Percentiles rank a stretch among this genome's conserved stretches.
Evolutionary conservation across 2,329 filamentous ascomycete genomes (phyloP).

Genomic region (Thelonectria olida): DNA sequence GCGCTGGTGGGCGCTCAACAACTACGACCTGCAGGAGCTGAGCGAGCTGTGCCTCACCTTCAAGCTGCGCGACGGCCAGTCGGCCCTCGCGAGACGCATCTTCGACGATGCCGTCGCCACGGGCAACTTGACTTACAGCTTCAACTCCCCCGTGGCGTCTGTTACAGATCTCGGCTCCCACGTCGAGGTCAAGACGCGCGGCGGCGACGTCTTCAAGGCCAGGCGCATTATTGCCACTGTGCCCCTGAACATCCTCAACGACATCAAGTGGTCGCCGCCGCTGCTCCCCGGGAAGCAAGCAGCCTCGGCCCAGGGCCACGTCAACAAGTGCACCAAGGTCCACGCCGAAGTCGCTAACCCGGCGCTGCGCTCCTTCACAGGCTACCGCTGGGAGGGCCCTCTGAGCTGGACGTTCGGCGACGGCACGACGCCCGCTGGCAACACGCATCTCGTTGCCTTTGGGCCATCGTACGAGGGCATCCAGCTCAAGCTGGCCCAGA

Average conservation of each 20-base stretch:
- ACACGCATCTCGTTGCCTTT: constrained; percentile 23
- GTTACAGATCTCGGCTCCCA: constrained; percentile 12
- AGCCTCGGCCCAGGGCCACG: constrained; percentile 11
- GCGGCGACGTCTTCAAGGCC: constrained; percentile 3
- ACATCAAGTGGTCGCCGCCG: constrained; percentile 17
- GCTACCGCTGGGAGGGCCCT: constrained; percentile 9
- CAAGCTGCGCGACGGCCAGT: constrained; percentile 22
- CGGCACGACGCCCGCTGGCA: constrained; percentile 19
- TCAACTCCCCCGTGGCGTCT: constrained; percentile 8
- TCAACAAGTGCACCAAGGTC: constrained; percentile 24
- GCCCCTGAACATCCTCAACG: constrained; percentile 19
- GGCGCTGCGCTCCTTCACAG: constrained; percentile 12
- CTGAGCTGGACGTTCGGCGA: constrained; percentile 23
- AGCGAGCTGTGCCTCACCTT: constrained; percentile 13
- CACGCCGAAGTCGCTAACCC: constrained; percentile 23
- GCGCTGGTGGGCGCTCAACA: constrained; percentile 21
- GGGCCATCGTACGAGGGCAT: constrained; percentile 13
- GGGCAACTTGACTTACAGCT: constrained; percentile 21
- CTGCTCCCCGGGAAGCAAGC: constrained; percentile 14
- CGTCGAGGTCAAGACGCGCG: constrained; percentile 16
- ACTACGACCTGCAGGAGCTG: constrained; percentile 20
- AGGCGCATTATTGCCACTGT: constrained; percentile 13
- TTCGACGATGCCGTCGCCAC: constrained; percentile 17
- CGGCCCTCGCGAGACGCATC: constrained; percentile 9
- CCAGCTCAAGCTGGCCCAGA: constrained; percentile 13